Evolutionary conservation across 2,329 filamentous ascomycete species (phyloP), one percentile per base, ranked within the genome.

Genomic region (Pyrenochaeta sp.): DNA sequence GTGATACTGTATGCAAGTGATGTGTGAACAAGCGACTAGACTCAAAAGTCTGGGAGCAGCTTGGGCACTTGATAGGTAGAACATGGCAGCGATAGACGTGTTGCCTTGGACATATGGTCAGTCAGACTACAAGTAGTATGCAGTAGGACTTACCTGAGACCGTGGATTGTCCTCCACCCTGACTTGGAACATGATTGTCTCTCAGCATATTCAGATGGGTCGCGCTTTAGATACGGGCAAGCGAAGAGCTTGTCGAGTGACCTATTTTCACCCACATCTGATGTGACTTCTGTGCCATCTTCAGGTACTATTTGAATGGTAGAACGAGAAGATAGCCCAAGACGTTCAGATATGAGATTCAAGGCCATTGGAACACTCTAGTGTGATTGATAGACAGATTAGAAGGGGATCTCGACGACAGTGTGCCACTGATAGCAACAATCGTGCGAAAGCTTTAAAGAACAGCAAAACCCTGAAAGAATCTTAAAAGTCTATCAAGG

Each of bases 41-140:
- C 4, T 32, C 14, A 15, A 32, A 32, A n/a, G n/a, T n/a, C 29
- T 7, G 7, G 13, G 29, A 32, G 29, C 29, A 32, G n/a, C 4
- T 32, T 32, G 29, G 29, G 14, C 29, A 32, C 14, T 7, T 32
- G 29, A 32, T 32, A 4, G 29, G 29, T 17, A 32, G 19, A n/a
- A 32, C 19, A 17, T 32, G 29, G 14, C 29, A 32, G 29, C 29
- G 29, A n/a, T 32, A 32, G 7, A 32, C 29, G n/a, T 32, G 29
- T 32, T 32, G 29, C 19, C 29, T n/a, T 32, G 19, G 29, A 32
- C n/a, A 6, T 32, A 32, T 17, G 6, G 29, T 32, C 29, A 32
- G 29, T 8, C 29, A 15, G 6, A 17, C 29, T 5, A 32, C 14
- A 32, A 17, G 29, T 4, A 17, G 6, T 32, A 17, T n/a, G 7